Evolutionary conservation across 2,329 filamentous ascomycete species (phyloP), one percentile per base, ranked within the genome.

Genomic region (Metarhizium anisopliae): DNA sequence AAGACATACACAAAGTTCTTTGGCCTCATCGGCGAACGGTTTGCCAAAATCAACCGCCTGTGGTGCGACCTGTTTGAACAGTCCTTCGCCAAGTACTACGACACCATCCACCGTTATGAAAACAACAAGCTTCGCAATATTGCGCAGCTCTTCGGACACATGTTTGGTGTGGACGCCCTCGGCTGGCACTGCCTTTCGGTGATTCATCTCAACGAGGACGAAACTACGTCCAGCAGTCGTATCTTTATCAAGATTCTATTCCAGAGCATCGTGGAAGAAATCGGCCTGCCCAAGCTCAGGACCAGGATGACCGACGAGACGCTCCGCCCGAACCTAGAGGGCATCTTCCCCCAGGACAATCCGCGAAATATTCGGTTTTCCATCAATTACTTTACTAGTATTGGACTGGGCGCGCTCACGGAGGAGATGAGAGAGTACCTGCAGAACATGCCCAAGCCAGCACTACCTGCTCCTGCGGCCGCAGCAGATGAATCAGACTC

Each of bases 201-300:
- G 55, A 84, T 99, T 59, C 92, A 92, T 68, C 76, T 99, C 53
- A 99, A 94, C 67, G 92, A 99, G 70, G 93, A 97, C 57, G 94
- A 99, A 66, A 99, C 94, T 0, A 99, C 93, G 0, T 93, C 91
- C 2, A 94, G 90, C 59, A 95, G 90, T 63, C 90, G 94, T 77
- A 97, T 99, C 70, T 99, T 97, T 68, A 89, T 99, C 78, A 97
- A 96, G 76, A 97, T 97, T 56, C 75, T 99, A 13, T 95, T 99
- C 68, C 91, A 97, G 70, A 91, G 96, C 66, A 82, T 97, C 29
- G 82, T 86, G 4, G 90, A 96, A 72, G 88, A 90, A 58, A 80
- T 96, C 57, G 93, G 94, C 56, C 85, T 96, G 78, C 78, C 85
- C 50, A 89, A 87, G 65, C 74, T 99, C 53, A 85, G 87, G 62